Evolutionary conservation across 2,329 filamentous ascomycete species (phyloP).

Genomic region (Aspergillus brunneoviolaceus): DNA sequence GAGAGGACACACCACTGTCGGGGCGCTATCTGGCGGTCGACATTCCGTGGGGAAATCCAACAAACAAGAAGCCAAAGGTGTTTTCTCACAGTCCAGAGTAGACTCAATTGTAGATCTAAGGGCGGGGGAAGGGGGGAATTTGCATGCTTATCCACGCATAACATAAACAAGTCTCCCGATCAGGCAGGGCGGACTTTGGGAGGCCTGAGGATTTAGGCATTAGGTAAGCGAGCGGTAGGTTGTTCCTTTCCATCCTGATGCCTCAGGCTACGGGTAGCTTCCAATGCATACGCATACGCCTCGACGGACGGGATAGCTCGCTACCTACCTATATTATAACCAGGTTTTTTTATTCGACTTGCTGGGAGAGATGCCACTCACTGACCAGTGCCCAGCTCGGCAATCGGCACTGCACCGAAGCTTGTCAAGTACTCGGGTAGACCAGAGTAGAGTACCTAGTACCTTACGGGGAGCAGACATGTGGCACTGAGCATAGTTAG

Average conservation of each 20-base stretch:
- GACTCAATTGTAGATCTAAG: not conserved
- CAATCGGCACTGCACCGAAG: not conserved
- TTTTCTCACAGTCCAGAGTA: not conserved
- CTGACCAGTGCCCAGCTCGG: not conserved
- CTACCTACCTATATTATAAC: not conserved
- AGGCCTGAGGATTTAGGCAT: slow-evolving; percentile 10
- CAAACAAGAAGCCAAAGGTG: not conserved
- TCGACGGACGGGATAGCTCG: too few relatives aligned
- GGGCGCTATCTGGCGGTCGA: not conserved
- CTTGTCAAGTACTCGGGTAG: too few relatives aligned
- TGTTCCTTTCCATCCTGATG: slow-evolving; percentile 8
- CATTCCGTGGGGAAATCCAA: not conserved
- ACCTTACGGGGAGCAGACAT: too few relatives aligned
- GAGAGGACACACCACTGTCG: not conserved
- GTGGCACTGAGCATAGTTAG: too few relatives aligned
- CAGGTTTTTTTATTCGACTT: too few relatives aligned
- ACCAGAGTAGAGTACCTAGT: too few relatives aligned
- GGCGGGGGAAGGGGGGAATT: not conserved
- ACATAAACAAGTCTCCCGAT: slow-evolving; percentile 41
- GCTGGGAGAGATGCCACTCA: too few relatives aligned
- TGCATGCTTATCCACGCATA: not conserved
- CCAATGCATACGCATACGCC: not conserved
- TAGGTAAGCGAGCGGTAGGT: slow-evolving; percentile 15
- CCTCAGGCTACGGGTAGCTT: not conserved
- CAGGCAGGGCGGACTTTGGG: slow-evolving; percentile 23